These are phyloP conservation scores for Streptanthus diversifolius DNA, from an alignment of 345 rosid genomes.

Conservation along the genomic window DNA sequence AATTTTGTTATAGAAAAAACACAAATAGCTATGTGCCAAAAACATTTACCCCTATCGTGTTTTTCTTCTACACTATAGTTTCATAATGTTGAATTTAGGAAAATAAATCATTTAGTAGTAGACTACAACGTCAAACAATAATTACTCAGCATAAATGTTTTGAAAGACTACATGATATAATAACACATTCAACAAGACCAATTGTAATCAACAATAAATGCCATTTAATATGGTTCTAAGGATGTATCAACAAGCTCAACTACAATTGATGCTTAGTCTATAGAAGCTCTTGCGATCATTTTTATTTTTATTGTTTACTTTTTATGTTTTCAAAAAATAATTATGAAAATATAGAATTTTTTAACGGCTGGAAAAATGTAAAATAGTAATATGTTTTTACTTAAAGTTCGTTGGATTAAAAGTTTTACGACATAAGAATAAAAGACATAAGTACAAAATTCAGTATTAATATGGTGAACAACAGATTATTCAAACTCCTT, in stretches of 20 bases:
- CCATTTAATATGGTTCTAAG: not conserved
- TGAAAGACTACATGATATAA: not conserved
- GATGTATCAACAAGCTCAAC: not conserved
- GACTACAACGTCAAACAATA: slow-evolving; percentile 2
- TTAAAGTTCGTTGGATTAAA: not conserved
- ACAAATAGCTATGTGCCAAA: slow-evolving; percentile 3
- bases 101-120: not conserved
- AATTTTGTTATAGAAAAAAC: not conserved
- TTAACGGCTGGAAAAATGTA: not conserved
- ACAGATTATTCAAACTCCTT: not conserved
- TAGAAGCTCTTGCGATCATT: not conserved
- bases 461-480: not conserved
- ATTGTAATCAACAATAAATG: not conserved
- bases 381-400: too few species aligned
- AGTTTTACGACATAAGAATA: too few species aligned
- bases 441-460: too few species aligned
- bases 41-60: not conserved
- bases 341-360: too few species aligned
- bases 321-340: not conserved
- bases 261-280: not conserved
- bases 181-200: not conserved
- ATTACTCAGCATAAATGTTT: not conserved
- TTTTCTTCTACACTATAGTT: not conserved
- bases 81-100: not conserved
- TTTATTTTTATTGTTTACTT: not conserved